Conservation (phyloP, 306 rosid genomes). For the Castanea crenata region DNA sequence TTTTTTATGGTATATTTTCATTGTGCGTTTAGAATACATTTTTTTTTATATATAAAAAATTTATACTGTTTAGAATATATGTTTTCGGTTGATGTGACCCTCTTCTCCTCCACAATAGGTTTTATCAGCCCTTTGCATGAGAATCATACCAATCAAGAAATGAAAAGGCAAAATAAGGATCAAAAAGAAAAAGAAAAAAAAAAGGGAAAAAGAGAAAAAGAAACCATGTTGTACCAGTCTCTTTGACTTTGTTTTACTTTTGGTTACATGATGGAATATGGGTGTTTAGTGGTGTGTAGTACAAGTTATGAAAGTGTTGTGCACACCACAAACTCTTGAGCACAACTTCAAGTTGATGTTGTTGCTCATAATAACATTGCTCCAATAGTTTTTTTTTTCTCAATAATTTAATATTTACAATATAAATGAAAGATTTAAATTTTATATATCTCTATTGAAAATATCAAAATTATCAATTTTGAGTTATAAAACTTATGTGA, state of each 20-base stretch:
- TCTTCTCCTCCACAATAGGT: not conserved
- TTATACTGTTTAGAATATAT: not conserved
- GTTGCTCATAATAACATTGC: too few species aligned
- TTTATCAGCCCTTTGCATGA: not conserved
- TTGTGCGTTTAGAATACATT: not conserved
- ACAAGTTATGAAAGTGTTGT: not conserved
- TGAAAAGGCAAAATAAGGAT: conserved; percentile 2
- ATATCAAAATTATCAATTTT: too few species aligned
- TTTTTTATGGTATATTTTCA: too few species aligned
- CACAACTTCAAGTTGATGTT: too few species aligned
- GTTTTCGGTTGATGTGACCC: too few species aligned
- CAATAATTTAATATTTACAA: too few species aligned
- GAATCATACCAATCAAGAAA: conserved; percentile 8
- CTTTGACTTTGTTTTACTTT: conserved; percentile 6
- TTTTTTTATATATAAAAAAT: not conserved
- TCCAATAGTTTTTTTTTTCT: too few species aligned
- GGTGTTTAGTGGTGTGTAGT: not conserved
- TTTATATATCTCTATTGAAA: too few species aligned
- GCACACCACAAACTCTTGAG: not conserved
- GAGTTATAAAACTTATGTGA: too few species aligned
- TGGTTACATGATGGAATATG: conserved; percentile 10
- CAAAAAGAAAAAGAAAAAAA: not conserved
- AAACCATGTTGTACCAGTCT: not conserved
- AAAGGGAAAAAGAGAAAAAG: conserved; percentile 3
- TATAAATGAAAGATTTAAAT: too few species aligned